phyloP scores from a whole-genome alignment of 306 rosid genomes.

The Lablab purpureus region DNA sequence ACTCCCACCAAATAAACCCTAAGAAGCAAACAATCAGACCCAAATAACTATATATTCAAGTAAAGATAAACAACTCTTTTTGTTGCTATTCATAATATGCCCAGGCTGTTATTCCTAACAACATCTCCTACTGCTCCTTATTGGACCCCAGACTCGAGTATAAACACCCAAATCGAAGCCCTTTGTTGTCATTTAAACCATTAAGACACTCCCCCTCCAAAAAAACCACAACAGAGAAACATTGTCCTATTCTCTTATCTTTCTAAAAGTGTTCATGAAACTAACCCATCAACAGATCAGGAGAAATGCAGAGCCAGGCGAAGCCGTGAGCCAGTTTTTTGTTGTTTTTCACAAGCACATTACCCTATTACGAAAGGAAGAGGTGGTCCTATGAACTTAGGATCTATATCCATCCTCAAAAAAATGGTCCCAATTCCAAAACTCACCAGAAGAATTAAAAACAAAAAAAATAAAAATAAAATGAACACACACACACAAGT shows the following conservation, averaged over 20 bases:
- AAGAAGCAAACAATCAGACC: not conserved
- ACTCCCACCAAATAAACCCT: not conserved
- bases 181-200: not conserved
- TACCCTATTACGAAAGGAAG: constrained; percentile 4
- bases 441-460: constrained; percentile 2
- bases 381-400: not conserved
- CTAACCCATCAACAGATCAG: constrained; percentile 44
- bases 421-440: not conserved
- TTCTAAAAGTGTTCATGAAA: not conserved
- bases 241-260: constrained; percentile 14
- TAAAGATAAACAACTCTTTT: not conserved
- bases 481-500: not conserved
- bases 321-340: constrained; percentile 22
- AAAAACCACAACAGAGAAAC: not conserved
- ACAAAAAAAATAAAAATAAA: not conserved
- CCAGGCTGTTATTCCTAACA: not conserved
- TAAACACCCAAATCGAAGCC: not conserved
- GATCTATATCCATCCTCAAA: constrained; percentile 21
- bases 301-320: constrained; percentile 34
- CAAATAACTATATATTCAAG: not conserved
- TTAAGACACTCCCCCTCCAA: not conserved
- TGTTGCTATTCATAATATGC: not conserved
- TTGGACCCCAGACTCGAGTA: not conserved
- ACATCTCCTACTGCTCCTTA: not conserved
- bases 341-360: not conserved